phyloP scores from a whole-genome alignment of 140 eudicot genomes.

The Senecio squalidus region DNA sequence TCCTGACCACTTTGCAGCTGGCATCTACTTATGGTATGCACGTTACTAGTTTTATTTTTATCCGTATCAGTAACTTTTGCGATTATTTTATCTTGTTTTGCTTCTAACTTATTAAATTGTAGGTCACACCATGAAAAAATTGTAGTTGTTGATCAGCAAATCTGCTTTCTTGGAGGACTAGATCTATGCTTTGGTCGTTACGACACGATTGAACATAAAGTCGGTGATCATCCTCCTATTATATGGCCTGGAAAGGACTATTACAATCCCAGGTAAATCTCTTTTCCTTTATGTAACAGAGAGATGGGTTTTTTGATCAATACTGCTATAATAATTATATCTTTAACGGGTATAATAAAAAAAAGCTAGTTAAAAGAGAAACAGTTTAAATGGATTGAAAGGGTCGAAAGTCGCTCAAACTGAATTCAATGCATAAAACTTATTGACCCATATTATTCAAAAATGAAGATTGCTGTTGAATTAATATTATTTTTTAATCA shows the following conservation, averaged over 20 bases:
- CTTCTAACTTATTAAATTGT: constrained; percentile 15
- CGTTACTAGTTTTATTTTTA: constrained; percentile 3
- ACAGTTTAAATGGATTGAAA: neutral
- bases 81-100: constrained; percentile 8
- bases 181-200: constrained; percentile 99
- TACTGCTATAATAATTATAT: neutral
- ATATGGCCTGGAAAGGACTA: constrained; percentile 98
- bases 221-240: constrained; percentile 65
- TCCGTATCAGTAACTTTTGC: constrained; percentile 2
- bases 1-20: constrained; percentile 89
- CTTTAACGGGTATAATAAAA: neutral
- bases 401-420: neutral
- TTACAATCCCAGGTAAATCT: constrained; percentile 82
- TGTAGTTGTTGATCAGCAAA: constrained; percentile 79
- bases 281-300: neutral
- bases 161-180: constrained; percentile 89
- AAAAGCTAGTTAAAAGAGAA: neutral
- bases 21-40: constrained; percentile 83
- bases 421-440: neutral
- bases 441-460: neutral
- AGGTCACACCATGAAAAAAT: constrained; percentile 99
- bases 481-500: neutral
- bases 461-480: neutral
- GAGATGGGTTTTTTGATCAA: neutral
- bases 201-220: constrained; percentile 82